Evolutionary conservation across 2,329 filamentous ascomycete species (phyloP), one percentile per base, ranked within the genome.

Genomic region (Colletotrichum sp.): DNA sequence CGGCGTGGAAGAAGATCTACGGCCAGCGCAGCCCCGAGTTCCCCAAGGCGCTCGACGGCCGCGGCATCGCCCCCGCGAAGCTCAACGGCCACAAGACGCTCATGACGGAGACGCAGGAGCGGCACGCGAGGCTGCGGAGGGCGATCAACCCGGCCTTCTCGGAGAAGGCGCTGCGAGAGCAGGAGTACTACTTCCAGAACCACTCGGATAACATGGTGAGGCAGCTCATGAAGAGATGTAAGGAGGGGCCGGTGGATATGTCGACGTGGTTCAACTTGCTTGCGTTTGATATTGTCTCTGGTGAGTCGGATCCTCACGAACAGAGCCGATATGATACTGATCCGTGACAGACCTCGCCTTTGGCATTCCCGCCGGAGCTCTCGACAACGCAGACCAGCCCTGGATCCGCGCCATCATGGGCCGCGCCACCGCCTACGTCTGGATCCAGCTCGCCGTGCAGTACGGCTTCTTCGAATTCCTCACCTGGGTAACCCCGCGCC

Each of bases 1-100:
- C 79, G n/a, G 83, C 83, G 2, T 87, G 83, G 83, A 84, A 83
- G 70, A 84, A 86, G 18, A 87, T 88, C 28, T 86, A 86, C 70
- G 83, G 82, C 52, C 68, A 71, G 58, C 68, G 68, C 68, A 65
- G 22, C 8, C 68, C 68, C 22, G 58, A 71, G 22, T 71, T 56
- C 22, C 60, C 68, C 68, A 71, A 71, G 60, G 60, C 68, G 6
- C 60, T 71, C 6, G 60, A 71, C 39, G 68, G 58, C 15, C 58
- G 68, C 39, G 58, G 68, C 8, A 70, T 70, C 28, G 39, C 68
- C 1, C 58, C 68, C 13, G 27, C 68, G 3, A 27, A 34, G 9
- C 30, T 70, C 39, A 52, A 34, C 36, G 60, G 68, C 6, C 58
- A 43, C 36, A 64, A 22, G 58, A 70, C 39, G 56, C 39, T 70